These are phyloP conservation scores for Aspergillus pseudoglaucus DNA, from an alignment of 2,329 filamentous ascomycete genomes.

Conservation along the genomic window DNA sequence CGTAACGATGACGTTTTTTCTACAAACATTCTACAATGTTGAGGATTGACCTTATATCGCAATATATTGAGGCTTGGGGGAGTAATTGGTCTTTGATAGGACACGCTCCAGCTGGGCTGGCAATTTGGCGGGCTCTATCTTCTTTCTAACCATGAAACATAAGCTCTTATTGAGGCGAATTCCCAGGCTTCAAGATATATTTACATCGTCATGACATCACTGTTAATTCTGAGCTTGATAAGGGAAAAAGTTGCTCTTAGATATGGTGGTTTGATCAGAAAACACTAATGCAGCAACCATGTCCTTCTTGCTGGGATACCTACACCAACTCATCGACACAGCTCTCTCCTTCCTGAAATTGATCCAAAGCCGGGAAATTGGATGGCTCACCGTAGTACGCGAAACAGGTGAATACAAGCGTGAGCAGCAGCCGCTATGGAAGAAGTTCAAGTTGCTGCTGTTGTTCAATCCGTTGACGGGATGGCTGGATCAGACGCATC, in stretches of 20 bases:
- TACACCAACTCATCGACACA: background rate
- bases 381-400: constrained; percentile 25
- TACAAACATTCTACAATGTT: no score
- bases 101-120: no score
- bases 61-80: no score
- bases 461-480: constrained; percentile 38
- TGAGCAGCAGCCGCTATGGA: constrained; percentile 35
- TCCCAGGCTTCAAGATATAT: no score
- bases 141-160: background rate
- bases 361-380: constrained; percentile 24
- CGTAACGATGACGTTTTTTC: no score
- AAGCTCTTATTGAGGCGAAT: background rate
- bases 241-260: background rate
- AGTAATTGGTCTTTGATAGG: no score
- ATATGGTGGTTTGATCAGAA: background rate
- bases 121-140: no score
- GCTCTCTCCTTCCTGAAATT: background rate
- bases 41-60: no score
- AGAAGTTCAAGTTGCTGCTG: constrained; percentile 37
- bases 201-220: background rate
- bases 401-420: constrained; percentile 31
- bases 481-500: constrained; percentile 35
- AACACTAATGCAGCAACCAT: background rate
- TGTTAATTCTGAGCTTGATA: background rate
- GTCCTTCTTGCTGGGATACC: constrained; percentile 2